These are phyloP conservation scores for Sphaerulina populicola DNA, from an alignment of 2,329 filamentous ascomycete species.

Conservation along the genomic window DNA sequence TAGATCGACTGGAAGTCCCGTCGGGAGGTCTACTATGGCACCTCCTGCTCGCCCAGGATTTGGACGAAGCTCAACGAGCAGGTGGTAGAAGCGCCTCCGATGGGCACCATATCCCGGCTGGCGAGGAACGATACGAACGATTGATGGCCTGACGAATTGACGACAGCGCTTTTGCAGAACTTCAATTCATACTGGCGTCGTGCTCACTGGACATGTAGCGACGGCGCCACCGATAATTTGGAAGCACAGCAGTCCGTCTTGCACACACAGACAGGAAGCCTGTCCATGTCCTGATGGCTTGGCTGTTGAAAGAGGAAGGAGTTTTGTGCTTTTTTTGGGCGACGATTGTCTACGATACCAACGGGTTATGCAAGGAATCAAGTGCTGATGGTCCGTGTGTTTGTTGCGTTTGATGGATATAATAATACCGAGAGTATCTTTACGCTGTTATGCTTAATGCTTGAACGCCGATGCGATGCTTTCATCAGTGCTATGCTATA, in stretches of 20 bases:
- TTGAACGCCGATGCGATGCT: not conserved
- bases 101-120: slow-evolving; percentile 3
- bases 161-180: slow-evolving; percentile 9
- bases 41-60: slow-evolving; percentile 26
- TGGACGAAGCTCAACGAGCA: slow-evolving; percentile 27
- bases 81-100: slow-evolving; percentile 23
- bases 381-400: slow-evolving; percentile 10
- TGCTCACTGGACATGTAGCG: not conserved
- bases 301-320: not conserved
- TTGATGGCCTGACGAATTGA: slow-evolving; percentile 14
- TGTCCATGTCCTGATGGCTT: not conserved
- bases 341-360: slow-evolving; percentile 9
- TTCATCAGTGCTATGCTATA: not conserved
- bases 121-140: slow-evolving; percentile 3
- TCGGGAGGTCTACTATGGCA: slow-evolving; percentile 25
- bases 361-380: slow-evolving; percentile 9
- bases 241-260: not conserved
- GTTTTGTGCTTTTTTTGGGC: not conserved
- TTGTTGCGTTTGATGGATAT: slow-evolving; percentile 7
- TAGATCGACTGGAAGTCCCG: slow-evolving; percentile 29
- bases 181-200: not conserved
- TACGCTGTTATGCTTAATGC: slow-evolving; percentile 1
- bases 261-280: not conserved
- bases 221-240: not conserved
- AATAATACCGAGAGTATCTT: slow-evolving; percentile 3